A percentile compares a stretch with the other conserved stretches of the same genome.
These are phyloP conservation scores for Boletus tomentosulus DNA, from an alignment of 768 basidiomycete species.

Conservation along the genomic window DNA sequence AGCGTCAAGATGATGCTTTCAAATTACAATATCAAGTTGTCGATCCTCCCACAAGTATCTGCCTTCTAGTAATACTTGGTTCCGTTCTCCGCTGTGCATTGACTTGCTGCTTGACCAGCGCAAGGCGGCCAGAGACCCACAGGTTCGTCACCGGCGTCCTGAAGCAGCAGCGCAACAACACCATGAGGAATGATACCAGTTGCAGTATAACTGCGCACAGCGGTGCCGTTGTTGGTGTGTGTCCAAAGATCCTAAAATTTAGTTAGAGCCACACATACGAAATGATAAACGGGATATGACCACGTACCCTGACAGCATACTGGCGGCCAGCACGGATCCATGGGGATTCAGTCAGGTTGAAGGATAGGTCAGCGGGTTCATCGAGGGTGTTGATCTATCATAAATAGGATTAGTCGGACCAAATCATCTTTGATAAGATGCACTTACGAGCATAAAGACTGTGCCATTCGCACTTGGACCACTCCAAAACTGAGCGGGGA, in stretches of 20 bases:
- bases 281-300: not conserved
- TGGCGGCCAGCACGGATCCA: conserved; percentile 65
- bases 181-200: conserved; percentile 56
- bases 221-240: conserved; percentile 65
- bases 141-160: conserved; percentile 69
- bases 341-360: conserved; percentile 63
- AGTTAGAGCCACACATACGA: not conserved
- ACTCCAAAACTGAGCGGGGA: conserved; percentile 67
- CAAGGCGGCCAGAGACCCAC: conserved; percentile 52
- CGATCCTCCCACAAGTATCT: not conserved
- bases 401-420: not conserved
- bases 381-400: conserved; percentile 54
- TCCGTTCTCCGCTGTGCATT: conserved; percentile 56
- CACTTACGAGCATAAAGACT: conserved; percentile 59
- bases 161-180: conserved; percentile 58
- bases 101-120: conserved; percentile 38
- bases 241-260: conserved; percentile 64
- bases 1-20: too few species aligned
- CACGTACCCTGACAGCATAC: conserved; percentile 58
- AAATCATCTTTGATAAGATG: not conserved
- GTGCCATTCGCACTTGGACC: conserved; percentile 59
- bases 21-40: too few species aligned
- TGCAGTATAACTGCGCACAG: conserved; percentile 50
- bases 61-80: conserved; percentile 23
- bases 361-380: conserved; percentile 50